Evolutionary conservation across 2,329 filamentous ascomycete genomes (phyloP).

Genomic region (Penicillium sp.): DNA sequence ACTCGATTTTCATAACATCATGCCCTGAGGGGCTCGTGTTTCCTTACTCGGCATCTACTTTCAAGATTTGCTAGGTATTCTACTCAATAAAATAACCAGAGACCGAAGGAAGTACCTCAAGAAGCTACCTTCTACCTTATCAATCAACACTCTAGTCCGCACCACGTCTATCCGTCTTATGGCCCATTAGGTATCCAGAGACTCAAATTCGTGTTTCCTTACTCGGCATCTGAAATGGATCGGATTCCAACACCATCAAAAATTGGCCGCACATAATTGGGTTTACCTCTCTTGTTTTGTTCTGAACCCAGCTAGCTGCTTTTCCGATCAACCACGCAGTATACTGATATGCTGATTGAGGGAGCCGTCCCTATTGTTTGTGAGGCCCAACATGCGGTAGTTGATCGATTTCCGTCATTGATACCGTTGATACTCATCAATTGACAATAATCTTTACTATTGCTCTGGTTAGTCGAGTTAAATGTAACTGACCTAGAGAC

Average conservation of each 20-base stretch:
- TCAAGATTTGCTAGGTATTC: too few relatives aligned
- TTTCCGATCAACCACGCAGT: neutral
- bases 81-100: too few relatives aligned
- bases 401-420: neutral
- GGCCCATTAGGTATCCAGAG: too few relatives aligned
- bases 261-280: neutral
- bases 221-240: neutral
- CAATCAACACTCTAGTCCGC: too few relatives aligned
- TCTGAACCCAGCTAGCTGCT: neutral
- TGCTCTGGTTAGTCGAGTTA: too few relatives aligned
- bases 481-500: too few relatives aligned
- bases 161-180: too few relatives aligned
- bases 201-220: too few relatives aligned
- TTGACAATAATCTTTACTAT: neutral
- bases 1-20: slow-evolving; percentile 1
- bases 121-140: too few relatives aligned
- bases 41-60: too few relatives aligned
- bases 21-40: neutral
- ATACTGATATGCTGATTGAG: neutral
- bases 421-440: slow-evolving; percentile 1
- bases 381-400: neutral
- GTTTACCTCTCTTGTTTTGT: neutral
- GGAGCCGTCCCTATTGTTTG: neutral
- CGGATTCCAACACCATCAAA: neutral
- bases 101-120: too few relatives aligned